A percentile compares a stretch with the other conserved stretches of the same genome.
phyloP scores from a whole-genome alignment of 2,329 filamentous ascomycete genomes.

The Ascosphaera aggregata region DNA sequence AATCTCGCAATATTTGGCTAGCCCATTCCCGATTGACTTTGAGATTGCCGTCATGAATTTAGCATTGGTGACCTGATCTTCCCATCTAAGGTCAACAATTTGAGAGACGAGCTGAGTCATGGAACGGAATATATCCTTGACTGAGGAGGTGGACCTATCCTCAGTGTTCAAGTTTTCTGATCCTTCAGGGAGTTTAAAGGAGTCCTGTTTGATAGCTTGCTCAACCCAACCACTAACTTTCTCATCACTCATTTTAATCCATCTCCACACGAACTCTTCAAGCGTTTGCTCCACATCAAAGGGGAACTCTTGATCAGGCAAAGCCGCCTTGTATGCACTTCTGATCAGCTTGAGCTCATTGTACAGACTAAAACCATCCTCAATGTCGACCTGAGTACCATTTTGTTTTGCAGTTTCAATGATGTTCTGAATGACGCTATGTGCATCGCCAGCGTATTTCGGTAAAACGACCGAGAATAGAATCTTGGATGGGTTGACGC shows the following conservation, averaged over 20 bases:
- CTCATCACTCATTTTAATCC: conserved; percentile 60
- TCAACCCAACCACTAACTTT: conserved; percentile 70
- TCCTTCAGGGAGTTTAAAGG: conserved; percentile 39
- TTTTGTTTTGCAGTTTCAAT: conserved; percentile 46
- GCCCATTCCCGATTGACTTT: conserved; percentile 58
- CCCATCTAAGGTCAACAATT: conserved; percentile 69
- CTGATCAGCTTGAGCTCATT: conserved; percentile 69
- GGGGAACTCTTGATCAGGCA: conserved; percentile 47
- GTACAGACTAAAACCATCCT: conserved; percentile 90
- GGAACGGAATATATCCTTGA: conserved; percentile 79
- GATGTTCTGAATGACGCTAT: conserved; percentile 63
- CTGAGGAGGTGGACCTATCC: conserved; percentile 41
- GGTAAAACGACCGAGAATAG: conserved; percentile 69
- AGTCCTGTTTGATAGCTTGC: conserved; percentile 72
- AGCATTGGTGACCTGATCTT: conserved; percentile 78
- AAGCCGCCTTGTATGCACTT: conserved; percentile 49
- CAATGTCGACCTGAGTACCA: conserved; percentile 54
- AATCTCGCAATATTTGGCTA: conserved; percentile 77
- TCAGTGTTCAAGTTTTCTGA: not conserved
- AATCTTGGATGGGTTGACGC: conserved; percentile 42
- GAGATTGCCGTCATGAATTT: conserved; percentile 91
- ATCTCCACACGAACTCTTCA: conserved; percentile 87
- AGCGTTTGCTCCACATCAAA: conserved; percentile 74
- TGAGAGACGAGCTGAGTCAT: conserved; percentile 86
- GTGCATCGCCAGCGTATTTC: conserved; percentile 70